These are phyloP conservation scores for Sarcodon sp. DNA, from an alignment of 768 basidiomycete genomes.

Conservation along the genomic window DNA sequence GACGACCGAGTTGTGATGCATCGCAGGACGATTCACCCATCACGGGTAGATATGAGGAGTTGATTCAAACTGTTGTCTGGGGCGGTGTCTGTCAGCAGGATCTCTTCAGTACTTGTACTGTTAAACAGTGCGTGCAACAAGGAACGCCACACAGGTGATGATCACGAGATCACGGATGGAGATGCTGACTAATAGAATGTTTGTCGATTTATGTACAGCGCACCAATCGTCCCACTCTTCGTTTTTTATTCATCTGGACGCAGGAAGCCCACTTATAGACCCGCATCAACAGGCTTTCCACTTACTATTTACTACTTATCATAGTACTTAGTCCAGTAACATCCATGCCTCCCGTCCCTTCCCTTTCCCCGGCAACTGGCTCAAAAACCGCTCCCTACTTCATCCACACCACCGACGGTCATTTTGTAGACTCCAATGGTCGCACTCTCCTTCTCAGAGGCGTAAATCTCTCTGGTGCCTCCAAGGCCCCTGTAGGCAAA, in stretches of 20 bases:
- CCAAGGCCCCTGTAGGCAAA: conserved; percentile 68
- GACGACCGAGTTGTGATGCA: too few relatives aligned
- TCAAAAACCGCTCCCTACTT: conserved; percentile 31
- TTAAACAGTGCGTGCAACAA: too few relatives aligned
- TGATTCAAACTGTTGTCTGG: too few relatives aligned
- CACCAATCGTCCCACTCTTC: conserved; percentile 1
- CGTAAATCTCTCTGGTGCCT: conserved; percentile 86
- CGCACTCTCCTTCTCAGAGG: conserved; percentile 79
- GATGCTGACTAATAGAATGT: background rate
- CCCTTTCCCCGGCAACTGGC: conserved; percentile 45
- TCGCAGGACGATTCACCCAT: too few relatives aligned
- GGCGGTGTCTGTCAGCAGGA: too few relatives aligned
- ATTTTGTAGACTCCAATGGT: conserved; percentile 64
- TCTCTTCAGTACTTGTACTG: too few relatives aligned
- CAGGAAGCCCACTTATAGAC: background rate
- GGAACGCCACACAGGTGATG: too few relatives aligned
- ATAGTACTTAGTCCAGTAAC: too few relatives aligned
- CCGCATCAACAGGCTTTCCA: background rate
- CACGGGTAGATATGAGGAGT: too few relatives aligned
- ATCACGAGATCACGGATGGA: too few relatives aligned
- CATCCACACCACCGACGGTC: conserved; percentile 52
- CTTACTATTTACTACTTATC: too few relatives aligned
- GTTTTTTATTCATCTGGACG: background rate
- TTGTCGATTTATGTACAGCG: background rate
- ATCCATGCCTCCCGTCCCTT: conserved; percentile 42